These are phyloP conservation scores for Trypanosoma congolense DNA, from an alignment of 208 protist genomes.

Conservation along the genomic window DNA sequence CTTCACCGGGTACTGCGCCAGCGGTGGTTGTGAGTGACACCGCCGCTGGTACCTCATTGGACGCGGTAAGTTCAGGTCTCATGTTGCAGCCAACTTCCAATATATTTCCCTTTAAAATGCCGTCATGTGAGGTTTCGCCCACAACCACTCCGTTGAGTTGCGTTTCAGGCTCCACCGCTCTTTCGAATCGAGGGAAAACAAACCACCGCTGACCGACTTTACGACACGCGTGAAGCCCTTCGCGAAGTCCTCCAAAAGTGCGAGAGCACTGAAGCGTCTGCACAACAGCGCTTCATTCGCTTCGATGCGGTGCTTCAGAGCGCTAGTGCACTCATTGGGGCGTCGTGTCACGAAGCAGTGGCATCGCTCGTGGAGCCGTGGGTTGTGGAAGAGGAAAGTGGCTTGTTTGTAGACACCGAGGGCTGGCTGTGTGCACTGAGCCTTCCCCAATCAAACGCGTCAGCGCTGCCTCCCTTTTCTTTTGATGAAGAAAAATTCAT, in stretches of 20 bases:
- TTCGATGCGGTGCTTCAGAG: constrained; percentile 6
- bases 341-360: neutral
- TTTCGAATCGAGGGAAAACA: constrained; percentile 20
- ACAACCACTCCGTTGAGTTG: constrained; percentile 4
- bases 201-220: constrained; percentile 30
- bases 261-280: neutral
- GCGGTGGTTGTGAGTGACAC: too few relatives aligned
- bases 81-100: too few relatives aligned
- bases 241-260: constrained; percentile 12
- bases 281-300: neutral
- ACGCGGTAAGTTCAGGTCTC: too few relatives aligned
- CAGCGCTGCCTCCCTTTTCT: constrained; percentile 9
- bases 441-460: neutral
- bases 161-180: constrained; percentile 5
- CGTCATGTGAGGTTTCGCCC: neutral
- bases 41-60: too few relatives aligned
- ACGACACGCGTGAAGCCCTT: constrained; percentile 25
- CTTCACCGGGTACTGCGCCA: too few relatives aligned
- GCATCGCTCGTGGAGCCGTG: constrained; percentile 5
- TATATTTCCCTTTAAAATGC: neutral
- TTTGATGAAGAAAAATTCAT: constrained; percentile 17
- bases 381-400: neutral
- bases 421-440: constrained; percentile 12
- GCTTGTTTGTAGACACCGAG: constrained; percentile 17
- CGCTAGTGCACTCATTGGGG: constrained; percentile 2